These are phyloP conservation scores for Ceratocystis huliohia DNA, from an alignment of 2,329 filamentous ascomycete species.

Conservation along the genomic window DNA sequence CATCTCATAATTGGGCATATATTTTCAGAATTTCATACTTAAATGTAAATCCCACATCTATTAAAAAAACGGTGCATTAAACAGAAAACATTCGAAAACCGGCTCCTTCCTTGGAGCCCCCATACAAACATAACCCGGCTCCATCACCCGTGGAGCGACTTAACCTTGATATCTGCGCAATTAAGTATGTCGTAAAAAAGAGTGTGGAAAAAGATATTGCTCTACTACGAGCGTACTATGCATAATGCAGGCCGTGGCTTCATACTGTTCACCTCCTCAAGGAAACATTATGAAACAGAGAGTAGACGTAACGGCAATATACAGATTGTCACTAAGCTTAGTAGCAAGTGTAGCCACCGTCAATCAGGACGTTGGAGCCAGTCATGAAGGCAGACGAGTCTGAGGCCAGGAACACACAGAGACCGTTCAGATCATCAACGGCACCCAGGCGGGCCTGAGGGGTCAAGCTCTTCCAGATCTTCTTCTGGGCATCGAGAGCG, in stretches of 20 bases:
- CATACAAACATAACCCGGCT: conserved; percentile 16
- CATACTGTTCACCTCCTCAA: not conserved
- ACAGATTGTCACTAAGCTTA: conserved; percentile 27
- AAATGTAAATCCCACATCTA: conserved; percentile 13
- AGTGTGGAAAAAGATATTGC: conserved; percentile 11
- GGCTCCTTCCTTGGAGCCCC: conserved; percentile 15
- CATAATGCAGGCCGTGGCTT: conserved; percentile 14
- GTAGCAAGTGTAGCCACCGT: conserved; percentile 56
- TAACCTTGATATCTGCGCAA: conserved; percentile 14
- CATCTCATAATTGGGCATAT: not conserved
- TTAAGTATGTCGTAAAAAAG: conserved; percentile 12
- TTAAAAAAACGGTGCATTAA: conserved; percentile 10
- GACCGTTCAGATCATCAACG: conserved; percentile 65
- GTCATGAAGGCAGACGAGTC: conserved; percentile 68
- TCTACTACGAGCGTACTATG: conserved; percentile 17
- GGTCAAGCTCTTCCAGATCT: conserved; percentile 63
- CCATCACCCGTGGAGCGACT: conserved; percentile 13
- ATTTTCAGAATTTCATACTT: not conserved
- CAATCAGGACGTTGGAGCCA: conserved; percentile 58
- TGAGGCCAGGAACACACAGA: conserved; percentile 62
- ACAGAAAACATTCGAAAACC: conserved; percentile 3
- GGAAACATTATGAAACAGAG: not conserved
- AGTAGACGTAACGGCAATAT: not conserved
- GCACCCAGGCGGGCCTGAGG: conserved; percentile 60
- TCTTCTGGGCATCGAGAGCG: conserved; percentile 67